Evolutionary conservation across 2,329 filamentous ascomycete genomes (phyloP).

Genomic region (Chrysoporthe cubensis): DNA sequence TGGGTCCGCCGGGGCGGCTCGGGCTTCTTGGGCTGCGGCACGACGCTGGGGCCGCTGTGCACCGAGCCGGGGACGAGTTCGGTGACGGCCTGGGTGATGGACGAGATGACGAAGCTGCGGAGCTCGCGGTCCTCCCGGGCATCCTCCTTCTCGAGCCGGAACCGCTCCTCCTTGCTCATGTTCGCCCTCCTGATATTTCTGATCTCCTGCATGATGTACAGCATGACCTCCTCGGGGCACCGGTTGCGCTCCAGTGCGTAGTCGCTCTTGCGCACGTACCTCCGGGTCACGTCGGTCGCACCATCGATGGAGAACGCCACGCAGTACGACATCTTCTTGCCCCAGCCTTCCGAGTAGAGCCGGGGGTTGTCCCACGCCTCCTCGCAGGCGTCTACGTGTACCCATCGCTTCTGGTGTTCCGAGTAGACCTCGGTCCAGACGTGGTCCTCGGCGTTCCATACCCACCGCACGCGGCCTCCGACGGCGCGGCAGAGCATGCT

Average conservation of each 20-base stretch:
- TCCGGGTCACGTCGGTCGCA: slow-evolving; percentile 66
- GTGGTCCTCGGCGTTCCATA: slow-evolving; percentile 97
- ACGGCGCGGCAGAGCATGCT: slow-evolving; percentile 96
- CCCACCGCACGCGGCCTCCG: slow-evolving; percentile 89
- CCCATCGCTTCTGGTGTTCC: slow-evolving; percentile 88
- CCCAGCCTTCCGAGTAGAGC: slow-evolving; percentile 93
- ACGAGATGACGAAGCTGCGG: slow-evolving; percentile 72
- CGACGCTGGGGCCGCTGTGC: slow-evolving; percentile 28
- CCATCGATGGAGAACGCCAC: slow-evolving; percentile 94
- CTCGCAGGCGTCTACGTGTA: slow-evolving; percentile 96
- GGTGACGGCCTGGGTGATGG: slow-evolving; percentile 74
- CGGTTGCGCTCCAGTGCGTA: slow-evolving; percentile 75
- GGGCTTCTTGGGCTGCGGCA: slow-evolving; percentile 29
- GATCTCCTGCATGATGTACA: slow-evolving; percentile 92
- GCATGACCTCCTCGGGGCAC: slow-evolving; percentile 85
- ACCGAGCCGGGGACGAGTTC: slow-evolving; percentile 61
- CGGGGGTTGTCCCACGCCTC: slow-evolving; percentile 94
- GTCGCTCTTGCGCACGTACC: slow-evolving; percentile 73
- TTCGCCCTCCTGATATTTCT: slow-evolving; percentile 81
- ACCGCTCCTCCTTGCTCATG: slow-evolving; percentile 83
- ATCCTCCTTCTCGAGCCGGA: slow-evolving; percentile 80
- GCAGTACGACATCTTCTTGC: slow-evolving; percentile 95
- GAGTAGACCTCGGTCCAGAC: slow-evolving; percentile 99
- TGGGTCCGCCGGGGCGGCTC: slow-evolving; percentile 30
- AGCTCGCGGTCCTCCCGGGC: slow-evolving; percentile 75